Evolutionary conservation across 1,284 basidiomycete genomes (phyloP), one percentile per base, ranked within the genome.

Genomic region (Sphaerobolus stellatus): DNA sequence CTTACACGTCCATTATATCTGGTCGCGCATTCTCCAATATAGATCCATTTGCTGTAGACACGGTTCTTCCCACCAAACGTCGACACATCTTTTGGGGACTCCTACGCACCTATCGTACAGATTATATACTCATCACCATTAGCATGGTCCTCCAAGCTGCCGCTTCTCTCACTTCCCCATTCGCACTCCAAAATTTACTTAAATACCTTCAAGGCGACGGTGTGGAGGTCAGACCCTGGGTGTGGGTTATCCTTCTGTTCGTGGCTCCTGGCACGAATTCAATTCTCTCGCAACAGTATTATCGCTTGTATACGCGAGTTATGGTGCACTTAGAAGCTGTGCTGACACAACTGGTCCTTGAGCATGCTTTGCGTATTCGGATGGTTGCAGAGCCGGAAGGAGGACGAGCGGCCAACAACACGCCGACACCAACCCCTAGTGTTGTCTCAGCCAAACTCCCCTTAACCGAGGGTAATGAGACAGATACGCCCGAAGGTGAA

Each of bases 311-410:
- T 45, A 71, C 67, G 30, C 61, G 45, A 16, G 25, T 29, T 14
- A 27, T 77, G 22, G 73, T 80, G 8, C 73, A 75, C 20, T 58
- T 65, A 5, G 76, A 83, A 64, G 76, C 75, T 0, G 70, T 85
- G 58, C 62, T 84, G 45, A 83, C 81, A 0, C 78, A 84, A 59
- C 71, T 83, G 6, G 64, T 84, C 4, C 83, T 84, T 64, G 77
- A 81, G 57, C 81, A 83, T 54, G 69, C 81, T 2, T 71, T 86
- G 13, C 73, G 80, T 13, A 75, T 84, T 24, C 74, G 82, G 24
- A 73, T 83, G 68, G 74, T 73, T 54, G 64, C 71, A 31, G 30
- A 47, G 52, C 13, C 34, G 20, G 41, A 25, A 25, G n/a, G 14
- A 52, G 51, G 16, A 22, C 51, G n/a, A 11, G 46, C 22, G 28